Evolutionary conservation across 2,329 filamentous ascomycete genomes (phyloP), one percentile per base, ranked within the genome.

Genomic region (Exserohilum turcica): DNA sequence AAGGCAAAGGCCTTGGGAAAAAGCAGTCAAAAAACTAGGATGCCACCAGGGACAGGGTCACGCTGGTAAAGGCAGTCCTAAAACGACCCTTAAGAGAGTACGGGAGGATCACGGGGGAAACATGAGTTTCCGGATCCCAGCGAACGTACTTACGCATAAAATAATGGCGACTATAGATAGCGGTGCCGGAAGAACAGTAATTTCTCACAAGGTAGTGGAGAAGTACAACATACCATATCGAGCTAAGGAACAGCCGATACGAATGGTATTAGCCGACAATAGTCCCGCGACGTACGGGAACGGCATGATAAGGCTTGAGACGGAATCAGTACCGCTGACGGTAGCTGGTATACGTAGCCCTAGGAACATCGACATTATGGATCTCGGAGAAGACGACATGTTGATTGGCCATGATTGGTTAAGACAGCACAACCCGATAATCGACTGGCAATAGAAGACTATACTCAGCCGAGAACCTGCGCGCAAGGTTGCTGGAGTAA

Each of bases 1-100:
- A 45, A 2, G 37, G 15, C n/a, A n/a, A n/a, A n/a, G n/a, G n/a
- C n/a, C n/a, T n/a, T n/a, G n/a, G n/a, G n/a, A n/a, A n/a, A 3
- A 45, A 18, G 32, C 3, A 28, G 32, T n/a, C 5, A 45, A 45
- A 45, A 45, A 36, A 45, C 43, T 45, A 45, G 13, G 5, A 45
- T 16, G n/a, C 43, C 19, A 29, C 43, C n/a, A 45, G 21, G 3
- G 43, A 45, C 5, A 45, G n/a, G n/a, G 43, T 37, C 9, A 18
- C 12, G 12, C 43, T n/a, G n/a, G n/a, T n/a, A n/a, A n/a, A n/a
- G n/a, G n/a, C n/a, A n/a, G n/a, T n/a, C n/a, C n/a, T n/a, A n/a
- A n/a, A n/a, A n/a, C n/a, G n/a, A n/a, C n/a, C n/a, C n/a, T n/a
- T n/a, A n/a, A n/a, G n/a, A n/a, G 35, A 9, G 32, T 19, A 13